Percentiles rank a stretch among this genome's conserved stretches.
Conservation (phyloP, 2,329 filamentous ascomycete species). For the Lachnellula cervina region DNA sequence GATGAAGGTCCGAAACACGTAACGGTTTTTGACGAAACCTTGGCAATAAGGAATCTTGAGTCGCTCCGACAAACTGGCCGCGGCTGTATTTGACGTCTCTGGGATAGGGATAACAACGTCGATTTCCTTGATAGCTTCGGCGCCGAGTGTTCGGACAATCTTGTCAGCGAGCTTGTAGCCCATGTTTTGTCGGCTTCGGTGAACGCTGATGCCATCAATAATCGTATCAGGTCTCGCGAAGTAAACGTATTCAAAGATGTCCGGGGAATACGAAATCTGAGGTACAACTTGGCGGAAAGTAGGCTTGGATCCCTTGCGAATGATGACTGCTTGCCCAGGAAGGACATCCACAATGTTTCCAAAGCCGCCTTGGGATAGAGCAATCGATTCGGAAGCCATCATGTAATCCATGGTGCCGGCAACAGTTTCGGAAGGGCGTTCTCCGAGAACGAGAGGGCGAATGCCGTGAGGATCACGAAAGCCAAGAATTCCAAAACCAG, state of each 20-base stretch:
- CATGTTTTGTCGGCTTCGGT: conserved; percentile 82
- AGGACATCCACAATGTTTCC: conserved; percentile 69
- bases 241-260: conserved; percentile 87
- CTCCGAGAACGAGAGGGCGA: conserved; percentile 75
- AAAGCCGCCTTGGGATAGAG: conserved; percentile 77
- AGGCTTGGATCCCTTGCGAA: conserved; percentile 70
- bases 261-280: conserved; percentile 68
- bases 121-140: conserved; percentile 67
- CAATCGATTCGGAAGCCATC: conserved; percentile 85
- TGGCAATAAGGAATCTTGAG: conserved; percentile 74
- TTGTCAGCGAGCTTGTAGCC: conserved; percentile 73
- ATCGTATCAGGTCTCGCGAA: conserved; percentile 76
- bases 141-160: conserved; percentile 62
- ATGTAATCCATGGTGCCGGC: conserved; percentile 74
- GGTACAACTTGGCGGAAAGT: conserved; percentile 71
- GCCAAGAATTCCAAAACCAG: conserved; percentile 73
- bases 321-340: conserved; percentile 81
- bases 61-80: conserved; percentile 67
- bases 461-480: conserved; percentile 80
- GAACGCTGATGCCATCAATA: conserved; percentile 85
- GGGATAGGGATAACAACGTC: conserved; percentile 82
- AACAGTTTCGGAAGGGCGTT: conserved; percentile 59
- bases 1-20: conserved; percentile 84
- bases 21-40: conserved; percentile 85
- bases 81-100: conserved; percentile 78